A percentile compares a stretch with the other conserved stretches of the same genome.
These are phyloP conservation scores for Pyronema domesticum DNA, from an alignment of 495 filamentous ascomycete genomes.

Conservation along the genomic window DNA sequence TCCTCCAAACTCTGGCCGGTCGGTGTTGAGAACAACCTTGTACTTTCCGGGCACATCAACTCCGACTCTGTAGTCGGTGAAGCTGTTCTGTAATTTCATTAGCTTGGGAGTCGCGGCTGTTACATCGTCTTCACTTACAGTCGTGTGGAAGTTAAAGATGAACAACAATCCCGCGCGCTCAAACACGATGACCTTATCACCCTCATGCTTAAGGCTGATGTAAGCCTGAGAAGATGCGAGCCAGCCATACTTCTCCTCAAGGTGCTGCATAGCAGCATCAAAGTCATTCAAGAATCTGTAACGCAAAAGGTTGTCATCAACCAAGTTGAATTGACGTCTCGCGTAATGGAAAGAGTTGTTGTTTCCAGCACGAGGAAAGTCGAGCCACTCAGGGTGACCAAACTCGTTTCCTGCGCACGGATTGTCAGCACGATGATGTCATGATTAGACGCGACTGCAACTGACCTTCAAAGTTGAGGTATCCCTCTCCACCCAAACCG, in stretches of 20 bases:
- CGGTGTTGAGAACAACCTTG: slow-evolving; percentile 68
- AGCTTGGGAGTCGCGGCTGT: background rate
- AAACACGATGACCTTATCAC: slow-evolving; percentile 89
- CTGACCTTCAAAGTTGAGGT: slow-evolving; percentile 83
- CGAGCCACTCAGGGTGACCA: slow-evolving; percentile 96
- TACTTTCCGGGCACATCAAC: slow-evolving; percentile 75
- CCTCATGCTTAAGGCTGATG: slow-evolving; percentile 83
- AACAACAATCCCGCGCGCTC: slow-evolving; percentile 80
- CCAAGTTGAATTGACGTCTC: slow-evolving; percentile 81
- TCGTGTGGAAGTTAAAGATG: slow-evolving; percentile 91
- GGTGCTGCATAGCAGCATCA: slow-evolving; percentile 74
- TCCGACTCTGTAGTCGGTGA: slow-evolving; percentile 80
- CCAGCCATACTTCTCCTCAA: slow-evolving; percentile 84
- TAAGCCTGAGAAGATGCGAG: slow-evolving; percentile 73
- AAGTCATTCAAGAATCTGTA: slow-evolving; percentile 92
- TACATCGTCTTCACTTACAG: slow-evolving; percentile 17
- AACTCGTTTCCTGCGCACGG: slow-evolving; percentile 54
- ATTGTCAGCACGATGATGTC: background rate
- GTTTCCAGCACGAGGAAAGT: slow-evolving; percentile 91
- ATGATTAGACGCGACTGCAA: background rate
- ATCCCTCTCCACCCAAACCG: slow-evolving; percentile 86
- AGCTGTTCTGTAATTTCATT: slow-evolving; percentile 39
- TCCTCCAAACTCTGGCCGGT: slow-evolving; percentile 62
- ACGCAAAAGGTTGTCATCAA: slow-evolving; percentile 66
- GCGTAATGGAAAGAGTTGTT: slow-evolving; percentile 95